A percentile compares a stretch with the other conserved stretches of the same genome.
phyloP scores from a whole-genome alignment of 768 basidiomycete genomes.

The Clathrus columnatus region DNA sequence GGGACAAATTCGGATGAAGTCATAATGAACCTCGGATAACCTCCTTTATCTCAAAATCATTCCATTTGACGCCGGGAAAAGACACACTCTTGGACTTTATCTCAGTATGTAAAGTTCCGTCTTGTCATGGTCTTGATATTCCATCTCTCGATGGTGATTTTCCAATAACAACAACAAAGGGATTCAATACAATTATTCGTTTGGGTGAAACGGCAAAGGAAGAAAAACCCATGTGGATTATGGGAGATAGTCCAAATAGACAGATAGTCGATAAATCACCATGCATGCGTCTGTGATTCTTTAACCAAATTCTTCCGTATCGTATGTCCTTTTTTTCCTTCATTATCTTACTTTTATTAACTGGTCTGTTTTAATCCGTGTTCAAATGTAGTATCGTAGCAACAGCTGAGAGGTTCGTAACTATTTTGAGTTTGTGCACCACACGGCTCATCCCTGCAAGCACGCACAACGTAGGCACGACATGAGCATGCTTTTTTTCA shows the following conservation, averaged over 20 bases:
- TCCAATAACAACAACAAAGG: neutral
- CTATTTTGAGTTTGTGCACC: no score
- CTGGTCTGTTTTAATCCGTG: neutral
- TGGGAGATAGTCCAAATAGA: neutral
- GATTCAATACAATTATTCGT: neutral
- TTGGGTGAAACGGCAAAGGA: neutral
- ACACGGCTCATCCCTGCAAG: no score
- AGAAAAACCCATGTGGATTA: neutral
- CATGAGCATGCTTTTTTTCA: no score
- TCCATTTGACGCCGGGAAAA: neutral
- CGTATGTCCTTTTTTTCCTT: neutral
- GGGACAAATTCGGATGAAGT: neutral
- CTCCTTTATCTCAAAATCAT: neutral
- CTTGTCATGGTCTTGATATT: neutral
- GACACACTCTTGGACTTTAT: neutral
- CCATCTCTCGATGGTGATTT: neutral
- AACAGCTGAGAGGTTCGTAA: no score
- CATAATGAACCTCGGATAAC: neutral
- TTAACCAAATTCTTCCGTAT: neutral
- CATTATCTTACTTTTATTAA: neutral
- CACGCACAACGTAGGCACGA: no score
- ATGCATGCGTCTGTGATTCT: neutral
- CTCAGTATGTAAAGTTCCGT: neutral
- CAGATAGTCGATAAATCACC: neutral
- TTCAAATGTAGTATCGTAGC: neutral